Base-by-base conservation (phyloP, 2,329 filamentous ascomycete species). In the Amauroascus verrucosus region DNA sequence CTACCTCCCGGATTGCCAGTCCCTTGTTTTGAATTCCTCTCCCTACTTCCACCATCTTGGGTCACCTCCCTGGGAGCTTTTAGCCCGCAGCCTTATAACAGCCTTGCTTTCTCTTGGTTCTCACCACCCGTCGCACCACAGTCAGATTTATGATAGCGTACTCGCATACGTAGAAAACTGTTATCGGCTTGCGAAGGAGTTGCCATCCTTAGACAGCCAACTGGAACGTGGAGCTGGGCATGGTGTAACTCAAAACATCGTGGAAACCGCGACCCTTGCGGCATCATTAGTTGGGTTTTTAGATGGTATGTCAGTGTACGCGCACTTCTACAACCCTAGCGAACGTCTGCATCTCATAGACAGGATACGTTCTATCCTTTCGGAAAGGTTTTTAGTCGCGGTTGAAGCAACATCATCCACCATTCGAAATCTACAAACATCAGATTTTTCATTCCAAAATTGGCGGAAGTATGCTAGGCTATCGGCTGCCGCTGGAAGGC, bases 281-380 rank as follows among this genome's bases (percentile, higher is more conserved):
- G 80, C 95, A 46, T 91, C 91, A 0, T 74, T 98, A n/a, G 72
- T 95, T 22, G 94, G 93, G 0, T 96, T 98, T 65, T 72, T 98
- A 50, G 82, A 91, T 64, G 90, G 89, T 20, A 84, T 85, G 3
- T 83, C 89, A 2, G 81, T 82, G 5, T 82, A 90, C 64, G 81
- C 84, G 8, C 80, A 84, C 57, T 91, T 96, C 62, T 98, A 90
- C 88, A 82, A 75, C 55, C 75, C 84, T 1, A 78, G 81, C 2
- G 86, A 93, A 59, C 82, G 89, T 51, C 70, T 94, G 26, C 76
- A 78, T 2, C 70, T 97, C 45, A 79, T 96, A 14, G 79, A 85
- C 56, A 78, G 82, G 46, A 71, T 95, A 32, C 83, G 83, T 51
- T 75, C 77, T 30, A 77, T 95, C 16, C 74, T 98, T 11, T 91